Conservation (phyloP, 768 basidiomycete species). For the Naganishia kalamii region DNA sequence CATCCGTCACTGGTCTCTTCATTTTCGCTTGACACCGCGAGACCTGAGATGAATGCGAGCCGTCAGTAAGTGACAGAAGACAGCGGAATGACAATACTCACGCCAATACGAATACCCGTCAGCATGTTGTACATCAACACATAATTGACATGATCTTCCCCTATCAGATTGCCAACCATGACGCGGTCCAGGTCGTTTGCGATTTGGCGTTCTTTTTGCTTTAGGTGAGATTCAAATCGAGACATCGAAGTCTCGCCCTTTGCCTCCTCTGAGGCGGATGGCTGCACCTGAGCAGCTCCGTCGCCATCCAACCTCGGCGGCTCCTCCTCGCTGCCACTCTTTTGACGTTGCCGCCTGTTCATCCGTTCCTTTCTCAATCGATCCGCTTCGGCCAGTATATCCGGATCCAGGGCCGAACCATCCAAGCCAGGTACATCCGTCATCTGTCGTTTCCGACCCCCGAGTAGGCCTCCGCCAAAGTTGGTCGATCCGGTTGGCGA, state of each 20-base stretch:
- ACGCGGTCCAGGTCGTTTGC: slow-evolving; percentile 9
- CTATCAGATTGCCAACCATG: slow-evolving; percentile 88
- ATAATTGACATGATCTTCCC: slow-evolving; percentile 98
- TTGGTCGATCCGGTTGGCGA: neutral
- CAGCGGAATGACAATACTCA: slow-evolving; percentile 48
- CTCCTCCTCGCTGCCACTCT: slow-evolving; percentile 21
- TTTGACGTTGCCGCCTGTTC: slow-evolving; percentile 57
- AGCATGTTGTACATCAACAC: slow-evolving; percentile 99
- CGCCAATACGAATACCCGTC: slow-evolving; percentile 92
- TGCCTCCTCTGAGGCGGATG: neutral
- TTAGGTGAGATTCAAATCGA: slow-evolving; percentile 20
- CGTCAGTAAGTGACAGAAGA: slow-evolving; percentile 21
- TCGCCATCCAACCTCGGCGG: neutral
- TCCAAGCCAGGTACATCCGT: slow-evolving; percentile 41
- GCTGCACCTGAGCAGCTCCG: neutral
- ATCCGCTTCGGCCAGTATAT: slow-evolving; percentile 84
- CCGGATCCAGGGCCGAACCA: slow-evolving; percentile 54
- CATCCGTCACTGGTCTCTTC: slow-evolving; percentile 70
- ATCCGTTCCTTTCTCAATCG: slow-evolving; percentile 71
- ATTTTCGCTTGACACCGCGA: slow-evolving; percentile 96
- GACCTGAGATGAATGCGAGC: slow-evolving; percentile 53
- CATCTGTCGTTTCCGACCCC: slow-evolving; percentile 17
- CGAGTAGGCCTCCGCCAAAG: slow-evolving; percentile 19
- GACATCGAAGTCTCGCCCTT: slow-evolving; percentile 2
- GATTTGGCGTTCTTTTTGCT: slow-evolving; percentile 26